Evolutionary conservation across 2,329 filamentous ascomycete species (phyloP).

Genomic region (Cladosporium phlei): DNA sequence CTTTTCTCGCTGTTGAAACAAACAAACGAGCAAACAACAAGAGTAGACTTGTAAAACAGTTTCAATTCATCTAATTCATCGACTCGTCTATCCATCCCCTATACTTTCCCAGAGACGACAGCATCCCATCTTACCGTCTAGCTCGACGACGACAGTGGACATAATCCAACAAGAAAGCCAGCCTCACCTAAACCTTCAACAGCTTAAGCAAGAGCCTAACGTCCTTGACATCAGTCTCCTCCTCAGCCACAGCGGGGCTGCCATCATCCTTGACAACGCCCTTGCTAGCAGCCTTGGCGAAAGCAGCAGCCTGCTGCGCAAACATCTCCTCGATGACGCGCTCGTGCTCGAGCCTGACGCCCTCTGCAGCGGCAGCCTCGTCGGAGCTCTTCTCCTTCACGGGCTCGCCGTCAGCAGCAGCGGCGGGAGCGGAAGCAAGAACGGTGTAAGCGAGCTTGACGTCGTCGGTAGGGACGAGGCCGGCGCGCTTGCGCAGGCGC

Average conservation of each 20-base stretch:
- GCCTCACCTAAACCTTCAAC: slow-evolving; percentile 65
- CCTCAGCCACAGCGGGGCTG: slow-evolving; percentile 61
- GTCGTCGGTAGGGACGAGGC: slow-evolving; percentile 85
- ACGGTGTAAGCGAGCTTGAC: slow-evolving; percentile 91
- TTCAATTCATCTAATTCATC: no score
- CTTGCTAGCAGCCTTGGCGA: slow-evolving; percentile 32
- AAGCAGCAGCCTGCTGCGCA: slow-evolving; percentile 29
- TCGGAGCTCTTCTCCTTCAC: slow-evolving; percentile 14
- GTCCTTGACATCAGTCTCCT: slow-evolving; percentile 78
- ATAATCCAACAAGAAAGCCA: no score
- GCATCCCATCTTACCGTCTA: no score
- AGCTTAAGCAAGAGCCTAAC: slow-evolving; percentile 69
- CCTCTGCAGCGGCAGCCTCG: slow-evolving; percentile 26
- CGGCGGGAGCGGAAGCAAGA: slow-evolving; percentile 47
- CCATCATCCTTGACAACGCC: slow-evolving; percentile 24
- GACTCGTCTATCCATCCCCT: no score
- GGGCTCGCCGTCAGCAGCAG: slow-evolving; percentile 19
- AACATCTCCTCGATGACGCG: slow-evolving; percentile 34
- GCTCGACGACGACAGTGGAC: no score
- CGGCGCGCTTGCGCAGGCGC: slow-evolving; percentile 87
- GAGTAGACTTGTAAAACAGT: no score
- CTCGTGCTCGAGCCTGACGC: slow-evolving; percentile 27
- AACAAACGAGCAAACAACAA: no score
- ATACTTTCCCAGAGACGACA: no score
- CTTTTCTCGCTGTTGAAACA: no score